Conservation (phyloP, 768 basidiomycete species). For the Termitomyces sp. region DNA sequence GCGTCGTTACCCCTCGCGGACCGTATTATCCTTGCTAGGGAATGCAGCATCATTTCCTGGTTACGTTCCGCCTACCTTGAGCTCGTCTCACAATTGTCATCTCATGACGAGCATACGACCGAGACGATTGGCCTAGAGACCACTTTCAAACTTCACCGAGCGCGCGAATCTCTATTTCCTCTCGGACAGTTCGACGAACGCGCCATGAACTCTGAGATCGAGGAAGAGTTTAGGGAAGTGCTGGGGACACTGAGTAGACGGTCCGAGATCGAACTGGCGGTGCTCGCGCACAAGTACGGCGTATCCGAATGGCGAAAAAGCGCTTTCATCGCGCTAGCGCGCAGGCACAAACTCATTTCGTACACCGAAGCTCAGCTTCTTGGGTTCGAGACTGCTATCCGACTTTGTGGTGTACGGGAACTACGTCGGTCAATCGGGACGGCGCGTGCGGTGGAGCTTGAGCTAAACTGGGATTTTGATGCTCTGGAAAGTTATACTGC, state of each 20-base stretch:
- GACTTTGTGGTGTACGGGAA: constrained; percentile 6
- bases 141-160: constrained; percentile 6
- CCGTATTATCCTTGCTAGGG: constrained; percentile 4
- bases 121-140: constrained; percentile 1
- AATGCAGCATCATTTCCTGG: constrained; percentile 5
- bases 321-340: constrained; percentile 1
- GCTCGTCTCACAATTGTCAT: neutral
- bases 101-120: neutral
- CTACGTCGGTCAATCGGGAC: neutral
- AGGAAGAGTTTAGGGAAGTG: neutral
- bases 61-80: constrained; percentile 4
- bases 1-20: constrained; percentile 3
- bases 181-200: neutral
- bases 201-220: neutral
- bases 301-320: constrained; percentile 7
- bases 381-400: constrained; percentile 5
- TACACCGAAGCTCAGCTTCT: constrained; percentile 4
- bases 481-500: neutral
- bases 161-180: neutral
- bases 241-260: neutral
- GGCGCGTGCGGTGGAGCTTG: neutral
- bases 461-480: neutral
- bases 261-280: neutral
- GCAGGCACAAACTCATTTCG: neutral
- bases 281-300: constrained; percentile 1